phyloP scores from a whole-genome alignment of 192 early-diverging fungal species.

The Linnemannia elongata region DNA sequence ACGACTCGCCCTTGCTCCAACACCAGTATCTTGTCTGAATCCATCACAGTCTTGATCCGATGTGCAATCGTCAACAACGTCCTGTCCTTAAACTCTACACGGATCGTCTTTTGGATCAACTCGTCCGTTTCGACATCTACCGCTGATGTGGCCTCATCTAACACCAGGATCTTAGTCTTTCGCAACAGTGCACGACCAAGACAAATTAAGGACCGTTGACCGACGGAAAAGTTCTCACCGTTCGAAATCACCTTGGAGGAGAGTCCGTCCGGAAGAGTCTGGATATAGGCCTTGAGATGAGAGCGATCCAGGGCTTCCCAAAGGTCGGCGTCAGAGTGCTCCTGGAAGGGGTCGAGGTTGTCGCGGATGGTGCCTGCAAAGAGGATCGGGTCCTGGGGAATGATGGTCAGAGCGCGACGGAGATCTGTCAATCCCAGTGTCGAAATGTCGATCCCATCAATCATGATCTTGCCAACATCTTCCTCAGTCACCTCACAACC shows the following conservation, averaged over 20 bases:
- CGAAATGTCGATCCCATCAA: slow-evolving; percentile 76
- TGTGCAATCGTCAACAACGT: slow-evolving; percentile 95
- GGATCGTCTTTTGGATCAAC: slow-evolving; percentile 89
- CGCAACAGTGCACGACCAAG: slow-evolving; percentile 79
- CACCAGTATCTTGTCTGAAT: slow-evolving; percentile 87
- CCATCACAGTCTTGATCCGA: slow-evolving; percentile 85
- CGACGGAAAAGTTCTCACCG: slow-evolving; percentile 88
- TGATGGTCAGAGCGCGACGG: slow-evolving; percentile 76
- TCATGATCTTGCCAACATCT: slow-evolving; percentile 61
- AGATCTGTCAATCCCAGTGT: slow-evolving; percentile 69
- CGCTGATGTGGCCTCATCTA: slow-evolving; percentile 64
- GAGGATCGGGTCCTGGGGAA: slow-evolving; percentile 84
- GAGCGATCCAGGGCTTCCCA: slow-evolving; percentile 80
- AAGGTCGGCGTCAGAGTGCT: slow-evolving; percentile 64
- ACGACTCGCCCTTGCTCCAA: slow-evolving; percentile 79
- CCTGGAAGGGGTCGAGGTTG: slow-evolving; percentile 70
- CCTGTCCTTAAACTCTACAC: slow-evolving; percentile 75
- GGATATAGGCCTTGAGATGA: slow-evolving; percentile 76
- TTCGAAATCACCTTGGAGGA: slow-evolving; percentile 78
- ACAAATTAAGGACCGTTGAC: slow-evolving; percentile 80
- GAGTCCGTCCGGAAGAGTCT: slow-evolving; percentile 71
- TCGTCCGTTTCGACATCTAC: slow-evolving; percentile 91
- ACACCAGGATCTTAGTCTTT: slow-evolving; percentile 63
- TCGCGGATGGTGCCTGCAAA: slow-evolving; percentile 72
- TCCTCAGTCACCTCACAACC: slow-evolving; percentile 60